Evolutionary conservation across 2,329 filamentous ascomycete genomes (phyloP).

Genomic region (Karstenula rhodostoma): DNA sequence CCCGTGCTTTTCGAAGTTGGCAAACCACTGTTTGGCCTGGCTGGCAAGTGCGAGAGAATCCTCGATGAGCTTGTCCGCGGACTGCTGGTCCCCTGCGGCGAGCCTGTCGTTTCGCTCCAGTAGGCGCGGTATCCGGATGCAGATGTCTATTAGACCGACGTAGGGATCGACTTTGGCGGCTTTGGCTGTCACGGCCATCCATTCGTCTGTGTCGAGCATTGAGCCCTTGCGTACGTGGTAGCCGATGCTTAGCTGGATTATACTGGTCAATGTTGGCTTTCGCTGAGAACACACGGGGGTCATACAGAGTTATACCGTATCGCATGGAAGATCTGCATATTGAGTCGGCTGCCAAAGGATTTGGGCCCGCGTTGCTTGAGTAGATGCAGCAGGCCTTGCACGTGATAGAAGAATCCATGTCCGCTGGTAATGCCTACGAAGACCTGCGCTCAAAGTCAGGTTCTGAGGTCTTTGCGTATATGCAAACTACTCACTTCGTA

Average conservation of each 20-base stretch:
- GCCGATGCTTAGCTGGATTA: conserved; percentile 41
- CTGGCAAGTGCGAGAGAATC: conserved; percentile 37
- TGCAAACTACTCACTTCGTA: conserved; percentile 36
- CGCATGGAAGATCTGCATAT: conserved; percentile 45
- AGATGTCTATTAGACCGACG: conserved; percentile 43
- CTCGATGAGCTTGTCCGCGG: conserved; percentile 35
- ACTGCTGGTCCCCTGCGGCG: conserved; percentile 13
- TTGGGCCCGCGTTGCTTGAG: conserved; percentile 42
- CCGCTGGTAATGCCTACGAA: conserved; percentile 46
- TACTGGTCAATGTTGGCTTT: conserved; percentile 18
- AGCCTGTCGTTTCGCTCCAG: conserved; percentile 44
- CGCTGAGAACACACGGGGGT: background rate
- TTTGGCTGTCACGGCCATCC: conserved; percentile 42
- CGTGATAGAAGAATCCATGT: conserved; percentile 49
- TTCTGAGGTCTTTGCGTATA: conserved; percentile 1
- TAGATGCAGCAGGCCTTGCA: conserved; percentile 45
- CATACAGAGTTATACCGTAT: conserved; percentile 47
- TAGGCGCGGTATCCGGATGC: conserved; percentile 44
- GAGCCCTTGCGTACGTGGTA: conserved; percentile 47
- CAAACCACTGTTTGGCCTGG: conserved; percentile 41
- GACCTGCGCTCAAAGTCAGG: conserved; percentile 27
- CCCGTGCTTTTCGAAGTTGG: conserved; percentile 39
- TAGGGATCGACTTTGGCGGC: conserved; percentile 44
- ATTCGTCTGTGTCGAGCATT: conserved; percentile 43
- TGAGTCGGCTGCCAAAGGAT: conserved; percentile 40